These are phyloP conservation scores for Petasospora fabianii DNA, from an alignment of 1,139 yeast genomes.

Conservation along the genomic window DNA sequence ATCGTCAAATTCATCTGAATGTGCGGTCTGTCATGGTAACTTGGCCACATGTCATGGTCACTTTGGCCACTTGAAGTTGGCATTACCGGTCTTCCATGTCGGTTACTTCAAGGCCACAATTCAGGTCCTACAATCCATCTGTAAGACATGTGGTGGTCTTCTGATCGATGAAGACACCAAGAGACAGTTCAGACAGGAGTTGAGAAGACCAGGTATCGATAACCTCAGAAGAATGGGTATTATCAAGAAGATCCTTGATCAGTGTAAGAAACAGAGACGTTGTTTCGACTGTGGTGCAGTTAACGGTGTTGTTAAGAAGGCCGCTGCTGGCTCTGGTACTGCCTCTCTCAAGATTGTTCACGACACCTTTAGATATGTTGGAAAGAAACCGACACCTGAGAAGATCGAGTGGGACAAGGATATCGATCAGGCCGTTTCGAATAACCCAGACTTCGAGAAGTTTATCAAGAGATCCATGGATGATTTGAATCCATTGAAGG, in stretches of 20 bases:
- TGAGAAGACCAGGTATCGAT: slow-evolving; percentile 85
- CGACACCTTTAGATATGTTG: slow-evolving; percentile 93
- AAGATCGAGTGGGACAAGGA: slow-evolving; percentile 84
- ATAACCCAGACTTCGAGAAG: slow-evolving; percentile 86
- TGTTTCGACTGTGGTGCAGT: slow-evolving; percentile 84
- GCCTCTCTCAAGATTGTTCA: slow-evolving; percentile 93
- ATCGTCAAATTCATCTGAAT: slow-evolving; percentile 77
- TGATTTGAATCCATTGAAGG: slow-evolving; percentile 91
- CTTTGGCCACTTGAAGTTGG: slow-evolving; percentile 90
- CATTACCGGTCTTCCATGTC: slow-evolving; percentile 94
- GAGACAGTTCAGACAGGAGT: slow-evolving; percentile 64
- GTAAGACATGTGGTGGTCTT: slow-evolving; percentile 84
- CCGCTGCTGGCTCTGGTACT: slow-evolving; percentile 89
- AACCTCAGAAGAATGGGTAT: slow-evolving; percentile 89
- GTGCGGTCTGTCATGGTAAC: slow-evolving; percentile 89
- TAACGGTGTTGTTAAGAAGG: slow-evolving; percentile 96
- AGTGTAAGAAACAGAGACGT: slow-evolving; percentile 91
- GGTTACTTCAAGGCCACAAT: slow-evolving; percentile 94
- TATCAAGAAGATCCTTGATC: slow-evolving; percentile 77
- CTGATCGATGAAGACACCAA: slow-evolving; percentile 71
- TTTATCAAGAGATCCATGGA: slow-evolving; percentile 86
- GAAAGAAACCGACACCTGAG: slow-evolving; percentile 85
- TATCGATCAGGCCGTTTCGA: slow-evolving; percentile 63
- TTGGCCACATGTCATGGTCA: slow-evolving; percentile 97
- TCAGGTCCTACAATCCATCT: slow-evolving; percentile 83